Evolutionary conservation across 2,329 filamentous ascomycete genomes (phyloP).

Genomic region (Juglanconis oblonga): DNA sequence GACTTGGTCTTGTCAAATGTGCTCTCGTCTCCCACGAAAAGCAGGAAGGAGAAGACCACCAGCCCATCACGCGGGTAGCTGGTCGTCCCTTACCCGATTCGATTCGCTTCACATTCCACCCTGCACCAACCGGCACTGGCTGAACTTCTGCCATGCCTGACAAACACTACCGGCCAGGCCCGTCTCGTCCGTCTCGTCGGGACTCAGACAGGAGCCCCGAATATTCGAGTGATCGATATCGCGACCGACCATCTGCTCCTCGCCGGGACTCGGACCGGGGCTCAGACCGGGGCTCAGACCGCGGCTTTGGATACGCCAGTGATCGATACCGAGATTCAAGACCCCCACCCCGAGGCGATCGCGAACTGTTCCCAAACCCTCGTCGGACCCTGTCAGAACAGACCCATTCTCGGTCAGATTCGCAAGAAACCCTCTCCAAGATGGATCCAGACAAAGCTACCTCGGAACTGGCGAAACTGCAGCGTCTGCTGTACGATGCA

Average conservation of each 20-base stretch:
- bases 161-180: not conserved
- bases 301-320: not conserved
- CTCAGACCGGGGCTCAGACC: not conserved
- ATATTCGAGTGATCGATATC: not conserved
- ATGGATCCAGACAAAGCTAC: conserved; percentile 7
- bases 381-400: not conserved
- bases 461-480: conserved; percentile 9
- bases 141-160: not conserved
- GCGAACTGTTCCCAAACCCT: not conserved
- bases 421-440: not conserved
- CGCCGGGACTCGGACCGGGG: conserved; percentile 1
- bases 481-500: not conserved
- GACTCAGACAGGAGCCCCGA: conserved; percentile 1
- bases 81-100: too few relatives aligned
- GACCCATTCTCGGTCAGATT: not conserved
- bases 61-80: too few relatives aligned
- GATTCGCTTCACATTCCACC: too few relatives aligned
- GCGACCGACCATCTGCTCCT: not conserved
- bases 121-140: not conserved
- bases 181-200: not conserved
- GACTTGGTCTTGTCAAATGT: too few relatives aligned
- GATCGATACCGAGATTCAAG: conserved; percentile 15
- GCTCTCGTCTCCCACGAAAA: too few relatives aligned
- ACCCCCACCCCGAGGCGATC: not conserved
- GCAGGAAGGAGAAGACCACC: too few relatives aligned